Evolutionary conservation across 306 rosid genomes (phyloP).

Genomic region (Rosa multiflora): DNA sequence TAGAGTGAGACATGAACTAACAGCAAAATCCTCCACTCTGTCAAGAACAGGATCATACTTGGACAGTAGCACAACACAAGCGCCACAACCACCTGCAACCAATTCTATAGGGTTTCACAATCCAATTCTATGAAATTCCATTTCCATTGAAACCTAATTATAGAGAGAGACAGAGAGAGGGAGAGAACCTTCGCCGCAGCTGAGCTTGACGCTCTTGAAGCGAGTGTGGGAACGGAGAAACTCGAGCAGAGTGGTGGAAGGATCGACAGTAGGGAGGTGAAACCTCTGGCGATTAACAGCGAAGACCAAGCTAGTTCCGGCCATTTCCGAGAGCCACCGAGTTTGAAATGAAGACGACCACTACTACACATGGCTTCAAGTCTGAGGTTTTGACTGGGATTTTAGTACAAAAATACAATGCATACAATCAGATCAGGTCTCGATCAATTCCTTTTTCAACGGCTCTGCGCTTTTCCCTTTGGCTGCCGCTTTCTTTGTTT

Average conservation of each 20-base stretch:
- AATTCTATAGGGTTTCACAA: not conserved
- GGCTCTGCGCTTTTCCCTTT: too few species aligned
- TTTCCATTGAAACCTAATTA: not conserved
- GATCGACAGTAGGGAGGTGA: conserved; percentile 52
- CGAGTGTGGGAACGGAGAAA: conserved; percentile 67
- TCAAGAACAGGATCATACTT: too few species aligned
- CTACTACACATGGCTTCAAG: too few species aligned
- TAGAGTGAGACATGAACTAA: too few species aligned
- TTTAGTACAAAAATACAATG: too few species aligned
- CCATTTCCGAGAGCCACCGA: conserved; percentile 33
- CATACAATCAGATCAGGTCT: too few species aligned
- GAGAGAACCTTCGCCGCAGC: conserved; percentile 76
- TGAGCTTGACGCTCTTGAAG: conserved; percentile 79
- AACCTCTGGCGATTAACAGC: conserved; percentile 64
- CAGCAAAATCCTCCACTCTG: too few species aligned
- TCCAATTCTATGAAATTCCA: not conserved
- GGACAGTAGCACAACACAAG: too few species aligned
- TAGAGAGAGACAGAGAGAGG: not conserved
- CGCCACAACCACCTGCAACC: conserved; percentile 86
- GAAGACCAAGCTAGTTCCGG: conserved; percentile 40
- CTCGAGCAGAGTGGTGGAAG: conserved; percentile 70
- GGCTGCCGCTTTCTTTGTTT: too few species aligned
- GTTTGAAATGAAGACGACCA: not conserved
- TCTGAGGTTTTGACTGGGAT: too few species aligned
- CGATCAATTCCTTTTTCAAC: too few species aligned